These are phyloP conservation scores for Termitomyces sp. DNA, from an alignment of 768 basidiomycete genomes.

Conservation along the genomic window DNA sequence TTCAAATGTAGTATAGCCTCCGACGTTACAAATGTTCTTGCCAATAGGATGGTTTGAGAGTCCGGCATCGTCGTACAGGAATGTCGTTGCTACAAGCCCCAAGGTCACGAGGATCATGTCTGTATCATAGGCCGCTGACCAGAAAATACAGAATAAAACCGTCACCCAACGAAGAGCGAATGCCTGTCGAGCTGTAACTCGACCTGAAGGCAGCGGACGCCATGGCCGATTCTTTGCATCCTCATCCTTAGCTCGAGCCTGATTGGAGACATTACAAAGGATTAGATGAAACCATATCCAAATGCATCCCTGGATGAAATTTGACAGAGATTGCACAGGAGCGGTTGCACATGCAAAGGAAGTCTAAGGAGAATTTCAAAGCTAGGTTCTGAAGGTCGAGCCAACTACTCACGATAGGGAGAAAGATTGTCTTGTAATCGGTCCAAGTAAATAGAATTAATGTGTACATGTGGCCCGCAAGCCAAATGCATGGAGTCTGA, in stretches of 20 bases:
- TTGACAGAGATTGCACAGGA: slow-evolving; percentile 22
- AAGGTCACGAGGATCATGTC: slow-evolving; percentile 19
- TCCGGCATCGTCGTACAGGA: slow-evolving; percentile 30
- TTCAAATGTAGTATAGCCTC: slow-evolving; percentile 33
- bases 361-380: slow-evolving; percentile 21
- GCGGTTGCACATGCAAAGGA: slow-evolving; percentile 33
- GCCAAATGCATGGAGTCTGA: neutral
- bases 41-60: slow-evolving; percentile 24
- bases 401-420: slow-evolving; percentile 28
- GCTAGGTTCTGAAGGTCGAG: too few species aligned
- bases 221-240: slow-evolving; percentile 42
- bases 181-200: slow-evolving; percentile 24
- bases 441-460: slow-evolving; percentile 30
- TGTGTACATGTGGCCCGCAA: neutral
- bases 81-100: slow-evolving; percentile 20
- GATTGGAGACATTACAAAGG: slow-evolving; percentile 35
- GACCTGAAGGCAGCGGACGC: slow-evolving; percentile 36
- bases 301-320: slow-evolving; percentile 26
- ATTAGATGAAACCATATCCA: slow-evolving; percentile 49
- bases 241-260: slow-evolving; percentile 36
- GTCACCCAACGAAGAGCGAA: slow-evolving; percentile 31
- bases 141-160: slow-evolving; percentile 24
- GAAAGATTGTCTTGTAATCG: slow-evolving; percentile 32
- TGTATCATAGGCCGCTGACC: slow-evolving; percentile 21
- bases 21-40: slow-evolving; percentile 30